A percentile compares a stretch with the other conserved stretches of the same genome.
Evolutionary conservation across 192 early-diverging fungal genomes (phyloP).

Genomic region (Coemansia sp.): DNA sequence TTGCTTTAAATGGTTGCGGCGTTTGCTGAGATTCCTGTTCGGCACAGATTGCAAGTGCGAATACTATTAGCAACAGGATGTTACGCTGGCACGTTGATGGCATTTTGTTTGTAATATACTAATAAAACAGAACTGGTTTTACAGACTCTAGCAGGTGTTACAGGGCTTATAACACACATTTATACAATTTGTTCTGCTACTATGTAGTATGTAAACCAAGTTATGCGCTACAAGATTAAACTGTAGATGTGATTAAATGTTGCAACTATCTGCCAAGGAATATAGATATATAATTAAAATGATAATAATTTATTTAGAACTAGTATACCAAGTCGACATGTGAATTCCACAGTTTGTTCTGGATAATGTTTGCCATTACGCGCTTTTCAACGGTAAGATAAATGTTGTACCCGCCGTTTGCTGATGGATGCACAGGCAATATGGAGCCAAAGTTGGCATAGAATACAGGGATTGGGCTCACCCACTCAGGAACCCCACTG

Average conservation of each 20-base stretch:
- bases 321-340: conserved; percentile 2
- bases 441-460: conserved; percentile 22
- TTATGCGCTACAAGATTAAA: neutral
- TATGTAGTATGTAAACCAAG: neutral
- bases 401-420: conserved; percentile 1
- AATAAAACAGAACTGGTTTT: neutral
- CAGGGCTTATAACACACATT: neutral
- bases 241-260: neutral
- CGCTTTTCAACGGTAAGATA: conserved; percentile 1
- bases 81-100: neutral
- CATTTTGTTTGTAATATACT: neutral
- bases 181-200: neutral
- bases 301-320: neutral
- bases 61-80: neutral
- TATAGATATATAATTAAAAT: neutral
- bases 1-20: conserved; percentile 21
- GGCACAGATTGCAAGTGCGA: conserved; percentile 1
- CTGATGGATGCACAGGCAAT: conserved; percentile 10
- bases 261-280: neutral
- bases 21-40: neutral
- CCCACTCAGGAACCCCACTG: conserved; percentile 14
- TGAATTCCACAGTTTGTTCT: conserved; percentile 10
- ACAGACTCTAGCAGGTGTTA: neutral
- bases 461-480: conserved; percentile 16
- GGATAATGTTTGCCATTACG: conserved; percentile 4